Conservation (phyloP, 176 grass and related monocot genomes). For the Canna indica region DNA sequence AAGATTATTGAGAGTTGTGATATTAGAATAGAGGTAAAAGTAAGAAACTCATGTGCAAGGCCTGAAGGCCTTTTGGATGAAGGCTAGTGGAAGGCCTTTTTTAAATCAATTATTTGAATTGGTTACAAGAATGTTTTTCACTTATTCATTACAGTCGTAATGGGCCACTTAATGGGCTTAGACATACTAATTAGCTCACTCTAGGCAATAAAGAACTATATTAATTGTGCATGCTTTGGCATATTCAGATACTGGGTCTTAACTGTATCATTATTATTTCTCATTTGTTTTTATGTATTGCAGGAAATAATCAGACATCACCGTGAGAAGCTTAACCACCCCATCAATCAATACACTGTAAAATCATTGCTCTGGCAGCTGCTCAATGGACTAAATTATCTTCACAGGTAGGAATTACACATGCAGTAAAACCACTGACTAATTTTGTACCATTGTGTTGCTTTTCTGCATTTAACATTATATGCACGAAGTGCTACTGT, state of each 20-base stretch:
- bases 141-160: too few species aligned
- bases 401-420: constrained; percentile 60
- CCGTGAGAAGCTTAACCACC: constrained; percentile 70
- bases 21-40: too few species aligned
- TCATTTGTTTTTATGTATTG: constrained; percentile 4
- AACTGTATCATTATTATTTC: constrained; percentile 8
- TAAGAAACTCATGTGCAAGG: too few species aligned
- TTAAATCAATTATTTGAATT: too few species aligned
- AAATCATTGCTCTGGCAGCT: constrained; percentile 98
- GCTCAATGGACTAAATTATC: constrained; percentile 97
- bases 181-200: too few species aligned
- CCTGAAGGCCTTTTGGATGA: too few species aligned
- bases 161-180: too few species aligned
- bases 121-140: too few species aligned
- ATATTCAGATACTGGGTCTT: background rate
- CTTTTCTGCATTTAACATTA: background rate
- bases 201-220: too few species aligned
- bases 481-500: background rate
- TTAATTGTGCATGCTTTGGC: background rate
- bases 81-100: too few species aligned
- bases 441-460: background rate
- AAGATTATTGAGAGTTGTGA: too few species aligned
- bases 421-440: background rate
- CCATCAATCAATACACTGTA: constrained; percentile 69
- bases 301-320: constrained; percentile 97